phyloP scores from a whole-genome alignment of 1,139 yeast genomes.

The Candida pseudocylindracea region DNA sequence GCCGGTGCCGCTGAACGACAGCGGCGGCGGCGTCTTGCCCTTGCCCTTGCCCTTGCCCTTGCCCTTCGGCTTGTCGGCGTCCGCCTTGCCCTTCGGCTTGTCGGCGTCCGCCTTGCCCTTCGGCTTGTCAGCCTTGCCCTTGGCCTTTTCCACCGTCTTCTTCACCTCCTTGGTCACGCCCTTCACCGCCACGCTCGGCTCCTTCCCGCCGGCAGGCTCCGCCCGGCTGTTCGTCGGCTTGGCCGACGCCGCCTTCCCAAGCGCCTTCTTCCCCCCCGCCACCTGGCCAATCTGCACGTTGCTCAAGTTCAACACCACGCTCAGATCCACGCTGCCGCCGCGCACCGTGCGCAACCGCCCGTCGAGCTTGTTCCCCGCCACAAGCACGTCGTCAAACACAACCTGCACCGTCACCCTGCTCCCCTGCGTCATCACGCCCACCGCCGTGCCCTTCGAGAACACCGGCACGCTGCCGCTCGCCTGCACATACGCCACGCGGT shows the following conservation, averaged over 20 bases:
- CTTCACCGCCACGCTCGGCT: constrained; percentile 9
- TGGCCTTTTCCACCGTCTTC: constrained; percentile 1
- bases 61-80: constrained; percentile 3
- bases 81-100: constrained; percentile 4
- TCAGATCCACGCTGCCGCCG: constrained; percentile 68
- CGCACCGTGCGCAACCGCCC: constrained; percentile 62
- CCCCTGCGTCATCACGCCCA: constrained; percentile 50
- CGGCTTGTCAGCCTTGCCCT: constrained; percentile 1
- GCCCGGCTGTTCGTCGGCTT: neutral
- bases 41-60: too few species aligned
- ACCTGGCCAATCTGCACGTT: constrained; percentile 31
- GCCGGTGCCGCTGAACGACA: too few species aligned
- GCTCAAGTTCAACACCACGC: constrained; percentile 59
- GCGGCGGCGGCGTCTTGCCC: too few species aligned
- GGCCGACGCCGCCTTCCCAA: constrained; percentile 3
- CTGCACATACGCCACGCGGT: constrained; percentile 69
- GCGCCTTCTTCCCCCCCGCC: constrained; percentile 12
- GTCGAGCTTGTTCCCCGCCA: constrained; percentile 64
- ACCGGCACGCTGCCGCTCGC: constrained; percentile 82
- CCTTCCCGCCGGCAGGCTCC: constrained; percentile 2
- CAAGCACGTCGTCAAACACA: constrained; percentile 61
- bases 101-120: constrained; percentile 4
- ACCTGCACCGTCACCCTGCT: constrained; percentile 40
- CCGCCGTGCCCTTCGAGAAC: constrained; percentile 79
- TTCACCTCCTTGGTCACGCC: constrained; percentile 6